Conservation (phyloP, 2,329 filamentous ascomycete genomes). For the Calonectria montana region DNA sequence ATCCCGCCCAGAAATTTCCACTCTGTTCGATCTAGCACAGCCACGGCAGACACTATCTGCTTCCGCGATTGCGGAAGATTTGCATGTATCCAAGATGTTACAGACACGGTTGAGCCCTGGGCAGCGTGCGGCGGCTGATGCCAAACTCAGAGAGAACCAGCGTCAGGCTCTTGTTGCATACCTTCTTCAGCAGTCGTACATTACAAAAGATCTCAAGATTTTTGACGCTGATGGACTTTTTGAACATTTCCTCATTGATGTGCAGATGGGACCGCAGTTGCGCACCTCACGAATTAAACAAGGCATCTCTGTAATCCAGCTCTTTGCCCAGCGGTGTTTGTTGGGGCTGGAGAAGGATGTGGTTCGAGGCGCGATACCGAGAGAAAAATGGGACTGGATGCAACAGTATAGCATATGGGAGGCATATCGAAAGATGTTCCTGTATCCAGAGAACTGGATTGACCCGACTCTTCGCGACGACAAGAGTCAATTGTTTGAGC, state of each 20-base stretch:
- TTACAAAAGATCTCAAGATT: not conserved
- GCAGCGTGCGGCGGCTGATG: not conserved
- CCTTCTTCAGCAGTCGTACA: not conserved
- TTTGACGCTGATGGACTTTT: conserved; percentile 18
- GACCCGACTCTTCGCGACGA: conserved; percentile 12
- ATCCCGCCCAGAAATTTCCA: not conserved
- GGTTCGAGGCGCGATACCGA: not conserved
- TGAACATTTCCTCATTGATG: conserved; percentile 27
- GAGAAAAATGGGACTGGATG: conserved; percentile 14
- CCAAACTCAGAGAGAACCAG: conserved; percentile 4
- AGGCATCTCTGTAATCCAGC: conserved; percentile 27
- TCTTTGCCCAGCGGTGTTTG: conserved; percentile 29
- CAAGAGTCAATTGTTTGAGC: conserved; percentile 10
- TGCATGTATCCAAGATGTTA: not conserved
- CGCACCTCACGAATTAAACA: conserved; percentile 28
- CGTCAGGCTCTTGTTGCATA: not conserved
- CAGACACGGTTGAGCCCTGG: not conserved
- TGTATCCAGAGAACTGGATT: conserved; percentile 27
- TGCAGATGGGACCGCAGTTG: conserved; percentile 21
- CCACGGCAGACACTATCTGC: not conserved
- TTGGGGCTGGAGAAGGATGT: conserved; percentile 15
- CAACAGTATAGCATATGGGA: conserved; percentile 5
- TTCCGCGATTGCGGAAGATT: not conserved
- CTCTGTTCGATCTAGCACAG: not conserved
- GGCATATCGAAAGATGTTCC: conserved; percentile 11